Evolutionary conservation across 129 eudicot species (phyloP).

Genomic region (Rutidosis leptorrhynchoides): DNA sequence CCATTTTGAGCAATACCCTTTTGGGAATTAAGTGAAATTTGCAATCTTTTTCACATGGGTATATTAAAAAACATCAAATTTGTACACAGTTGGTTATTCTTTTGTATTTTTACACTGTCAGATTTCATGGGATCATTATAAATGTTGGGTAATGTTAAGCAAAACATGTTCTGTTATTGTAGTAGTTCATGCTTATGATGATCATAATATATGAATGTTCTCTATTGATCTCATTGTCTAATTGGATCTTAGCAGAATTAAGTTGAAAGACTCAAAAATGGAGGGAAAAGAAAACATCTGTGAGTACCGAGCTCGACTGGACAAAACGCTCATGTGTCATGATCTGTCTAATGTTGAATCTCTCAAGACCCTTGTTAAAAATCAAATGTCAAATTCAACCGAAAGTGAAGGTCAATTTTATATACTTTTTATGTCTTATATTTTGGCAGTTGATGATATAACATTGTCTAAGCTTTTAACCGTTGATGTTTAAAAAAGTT

Average conservation of each 20-base stretch:
- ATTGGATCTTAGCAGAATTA: slow-evolving; percentile 13
- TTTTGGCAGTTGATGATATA: neutral
- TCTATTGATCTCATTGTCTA: neutral
- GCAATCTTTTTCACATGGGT: slow-evolving; percentile 23
- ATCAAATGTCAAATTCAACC: slow-evolving; percentile 57
- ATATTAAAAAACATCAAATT: slow-evolving; percentile 16
- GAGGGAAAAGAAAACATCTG: slow-evolving; percentile 45
- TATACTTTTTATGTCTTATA: neutral
- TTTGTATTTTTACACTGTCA: slow-evolving; percentile 3
- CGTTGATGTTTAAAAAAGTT: neutral
- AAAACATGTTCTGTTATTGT: neutral
- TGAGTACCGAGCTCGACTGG: slow-evolving; percentile 58
- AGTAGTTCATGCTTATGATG: neutral
- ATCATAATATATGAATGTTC: neutral
- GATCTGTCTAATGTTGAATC: slow-evolving; percentile 58
- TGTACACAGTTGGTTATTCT: slow-evolving; percentile 13
- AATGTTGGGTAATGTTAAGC: neutral
- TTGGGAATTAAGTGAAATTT: slow-evolving; percentile 13
- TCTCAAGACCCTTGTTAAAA: slow-evolving; percentile 56
- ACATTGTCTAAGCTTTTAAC: neutral
- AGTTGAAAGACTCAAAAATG: slow-evolving; percentile 38
- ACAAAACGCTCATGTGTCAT: slow-evolving; percentile 60
- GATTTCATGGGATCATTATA: neutral
- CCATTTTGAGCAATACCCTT: slow-evolving; percentile 18
- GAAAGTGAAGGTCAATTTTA: slow-evolving; percentile 36